Base-by-base conservation (phyloP, 805 yeast genomes). In the Wickerhamiella vanderwaltii region DNA sequence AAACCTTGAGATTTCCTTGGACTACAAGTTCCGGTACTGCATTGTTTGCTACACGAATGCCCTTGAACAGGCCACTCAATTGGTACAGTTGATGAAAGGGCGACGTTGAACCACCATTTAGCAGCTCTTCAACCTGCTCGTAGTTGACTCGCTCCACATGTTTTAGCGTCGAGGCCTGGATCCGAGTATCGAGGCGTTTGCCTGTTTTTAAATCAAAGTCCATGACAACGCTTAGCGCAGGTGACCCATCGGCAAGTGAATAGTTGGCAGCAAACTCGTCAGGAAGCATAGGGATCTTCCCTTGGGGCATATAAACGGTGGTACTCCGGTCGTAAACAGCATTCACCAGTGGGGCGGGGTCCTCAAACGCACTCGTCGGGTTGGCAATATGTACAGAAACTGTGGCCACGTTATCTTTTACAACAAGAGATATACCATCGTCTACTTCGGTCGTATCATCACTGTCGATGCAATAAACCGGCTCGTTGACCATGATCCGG, bases 371-470 rank as follows among this genome's bases (percentile, higher is more conserved):
- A 0, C 95, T 78, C 0, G 84, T 67, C 0, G 96, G 96, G 57
- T 88, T 86, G 1, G 97, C 96, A 47, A 88, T 73, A 57, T 81
- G 94, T 1, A 85, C 67, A 23, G 78, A 71, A 4, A 87, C 49
- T 11, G 53, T 53, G 2, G 58, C 55, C 1, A 56, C 49, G 1
- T 53, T 51, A 3, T 47, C 50, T 9, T 41, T 37, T 1, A 18
- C 26, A 11, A 22, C 31, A 15, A 88, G 64, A 1, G 95, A 74
- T 20, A 88, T 67, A 35, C 96, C 98, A 60, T 88, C 98, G 59
- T 88, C 98, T 45, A 91, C 80, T 58, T 91, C 97, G 50, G 79
- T 79, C 0, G 97, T 94, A 31, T 68, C 68, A 3, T 65, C 72
- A 2, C 79, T 68, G 60, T 91, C 98, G 45, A 88, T 84, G 60